Evolutionary conservation across 371 early-diverging fungal genomes (phyloP).

Genomic region (Mucor racemosus): DNA sequence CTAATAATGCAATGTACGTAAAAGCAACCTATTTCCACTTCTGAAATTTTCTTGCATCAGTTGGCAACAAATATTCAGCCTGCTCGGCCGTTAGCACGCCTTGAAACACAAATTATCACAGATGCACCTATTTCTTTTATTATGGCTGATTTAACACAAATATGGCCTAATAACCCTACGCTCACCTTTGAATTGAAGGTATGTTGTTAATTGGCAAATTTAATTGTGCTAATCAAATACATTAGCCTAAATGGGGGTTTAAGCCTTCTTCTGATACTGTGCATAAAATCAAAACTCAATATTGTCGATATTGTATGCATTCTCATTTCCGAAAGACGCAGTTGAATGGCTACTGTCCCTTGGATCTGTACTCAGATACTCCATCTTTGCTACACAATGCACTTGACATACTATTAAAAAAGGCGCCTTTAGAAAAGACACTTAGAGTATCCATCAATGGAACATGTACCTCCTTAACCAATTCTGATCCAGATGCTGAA

Average conservation of each 20-base stretch:
- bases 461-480: neutral
- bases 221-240: neutral
- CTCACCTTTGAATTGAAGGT: conserved; percentile 54
- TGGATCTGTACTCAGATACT: conserved; percentile 59
- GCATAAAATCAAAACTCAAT: conserved; percentile 22
- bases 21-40: conserved; percentile 31
- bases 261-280: conserved; percentile 43
- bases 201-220: neutral
- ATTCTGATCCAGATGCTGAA: neutral
- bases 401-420: conserved; percentile 28
- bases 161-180: conserved; percentile 8
- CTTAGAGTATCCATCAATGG: conserved; percentile 40
- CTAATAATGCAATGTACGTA: neutral
- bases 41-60: conserved; percentile 26
- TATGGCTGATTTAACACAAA: conserved; percentile 37
- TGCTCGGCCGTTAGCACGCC: conserved; percentile 22
- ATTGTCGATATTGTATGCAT: conserved; percentile 70
- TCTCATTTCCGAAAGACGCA: conserved; percentile 32
- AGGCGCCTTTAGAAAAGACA: conserved; percentile 35
- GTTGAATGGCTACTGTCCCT: conserved; percentile 51
- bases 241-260: conserved; percentile 70
- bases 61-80: conserved; percentile 28
- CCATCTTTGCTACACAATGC: conserved; percentile 34
- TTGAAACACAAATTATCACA: conserved; percentile 21
- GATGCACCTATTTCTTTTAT: conserved; percentile 32